These are phyloP conservation scores for Brassica rapa DNA, from an alignment of 345 rosid species.

Conservation along the genomic window DNA sequence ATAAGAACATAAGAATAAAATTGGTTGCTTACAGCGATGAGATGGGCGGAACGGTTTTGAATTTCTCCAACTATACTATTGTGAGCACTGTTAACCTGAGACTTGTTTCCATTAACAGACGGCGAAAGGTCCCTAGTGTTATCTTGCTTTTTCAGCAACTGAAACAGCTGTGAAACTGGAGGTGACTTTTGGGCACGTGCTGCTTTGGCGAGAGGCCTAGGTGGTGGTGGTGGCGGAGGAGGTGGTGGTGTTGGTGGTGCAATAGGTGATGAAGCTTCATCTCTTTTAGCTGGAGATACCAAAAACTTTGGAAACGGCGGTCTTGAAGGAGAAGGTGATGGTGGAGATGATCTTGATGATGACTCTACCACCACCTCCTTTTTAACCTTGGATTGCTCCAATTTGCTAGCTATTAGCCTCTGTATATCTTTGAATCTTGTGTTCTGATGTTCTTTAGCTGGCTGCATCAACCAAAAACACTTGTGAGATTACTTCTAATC, in stretches of 20 bases:
- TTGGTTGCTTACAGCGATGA: conserved; percentile 84
- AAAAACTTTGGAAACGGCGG: conserved; percentile 38
- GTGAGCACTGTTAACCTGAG: conserved; percentile 52
- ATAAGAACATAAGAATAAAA: too few species aligned
- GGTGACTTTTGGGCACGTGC: conserved; percentile 52
- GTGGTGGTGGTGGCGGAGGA: conserved; percentile 62
- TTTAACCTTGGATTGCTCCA: conserved; percentile 52
- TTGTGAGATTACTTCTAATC: conserved; percentile 13
- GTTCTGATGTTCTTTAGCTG: conserved; percentile 49
- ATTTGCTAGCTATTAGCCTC: conserved; percentile 63
- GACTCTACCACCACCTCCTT: conserved; percentile 48
- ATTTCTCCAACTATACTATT: conserved; percentile 87
- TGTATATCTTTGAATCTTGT: conserved; percentile 75
- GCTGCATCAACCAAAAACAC: conserved; percentile 37
- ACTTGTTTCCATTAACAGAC: conserved; percentile 44
- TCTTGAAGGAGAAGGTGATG: conserved; percentile 29
- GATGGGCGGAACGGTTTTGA: conserved; percentile 84
- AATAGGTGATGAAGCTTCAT: conserved; percentile 38
- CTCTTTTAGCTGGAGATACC: conserved; percentile 37
- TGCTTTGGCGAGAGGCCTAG: conserved; percentile 53
- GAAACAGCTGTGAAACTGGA: conserved; percentile 52
- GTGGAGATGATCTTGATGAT: conserved; percentile 40
- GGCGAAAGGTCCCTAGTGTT: conserved; percentile 42
- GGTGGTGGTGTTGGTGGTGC: conserved; percentile 68
- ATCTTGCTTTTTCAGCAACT: conserved; percentile 55